These are phyloP conservation scores for Licmophora abbreviata DNA, from an alignment of 108 stramenopile species.

Conservation along the genomic window DNA sequence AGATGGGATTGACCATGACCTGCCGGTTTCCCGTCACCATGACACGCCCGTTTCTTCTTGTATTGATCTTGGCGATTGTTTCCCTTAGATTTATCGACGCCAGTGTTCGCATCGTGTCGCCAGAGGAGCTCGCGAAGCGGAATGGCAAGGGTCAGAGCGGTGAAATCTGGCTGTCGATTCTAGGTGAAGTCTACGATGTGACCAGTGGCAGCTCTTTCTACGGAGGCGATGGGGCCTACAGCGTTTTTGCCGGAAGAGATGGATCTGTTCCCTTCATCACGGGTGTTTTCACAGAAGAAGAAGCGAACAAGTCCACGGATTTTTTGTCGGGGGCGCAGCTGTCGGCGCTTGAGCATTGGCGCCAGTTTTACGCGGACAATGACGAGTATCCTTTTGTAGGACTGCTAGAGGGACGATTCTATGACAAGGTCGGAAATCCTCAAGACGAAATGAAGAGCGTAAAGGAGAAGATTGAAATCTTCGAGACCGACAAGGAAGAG, in stretches of 20 bases:
- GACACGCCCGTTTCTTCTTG: not conserved
- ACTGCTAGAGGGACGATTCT: constrained; percentile 34
- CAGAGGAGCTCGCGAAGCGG: too few relatives aligned
- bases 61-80: not conserved
- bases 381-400: constrained; percentile 53
- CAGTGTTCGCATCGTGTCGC: constrained; percentile 1
- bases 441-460: constrained; percentile 10
- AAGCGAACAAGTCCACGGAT: constrained; percentile 36
- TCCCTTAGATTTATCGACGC: not conserved
- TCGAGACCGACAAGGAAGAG: too few relatives aligned
- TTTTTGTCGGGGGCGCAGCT: constrained; percentile 31
- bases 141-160: constrained; percentile 12
- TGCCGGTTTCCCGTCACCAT: too few relatives aligned
- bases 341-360: constrained; percentile 23
- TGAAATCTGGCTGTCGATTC: constrained; percentile 55
- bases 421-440: constrained; percentile 38
- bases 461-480: constrained; percentile 9
- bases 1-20: too few relatives aligned
- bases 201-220: constrained; percentile 52
- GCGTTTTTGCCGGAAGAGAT: constrained; percentile 42
- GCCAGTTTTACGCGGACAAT: constrained; percentile 44
- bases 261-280: constrained; percentile 26
- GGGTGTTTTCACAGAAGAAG: constrained; percentile 62
- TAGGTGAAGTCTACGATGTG: constrained; percentile 80
- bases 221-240: constrained; percentile 34